These are phyloP conservation scores for Elongisporangium senticosum DNA, from an alignment of 352 stramenopile species.

Conservation along the genomic window DNA sequence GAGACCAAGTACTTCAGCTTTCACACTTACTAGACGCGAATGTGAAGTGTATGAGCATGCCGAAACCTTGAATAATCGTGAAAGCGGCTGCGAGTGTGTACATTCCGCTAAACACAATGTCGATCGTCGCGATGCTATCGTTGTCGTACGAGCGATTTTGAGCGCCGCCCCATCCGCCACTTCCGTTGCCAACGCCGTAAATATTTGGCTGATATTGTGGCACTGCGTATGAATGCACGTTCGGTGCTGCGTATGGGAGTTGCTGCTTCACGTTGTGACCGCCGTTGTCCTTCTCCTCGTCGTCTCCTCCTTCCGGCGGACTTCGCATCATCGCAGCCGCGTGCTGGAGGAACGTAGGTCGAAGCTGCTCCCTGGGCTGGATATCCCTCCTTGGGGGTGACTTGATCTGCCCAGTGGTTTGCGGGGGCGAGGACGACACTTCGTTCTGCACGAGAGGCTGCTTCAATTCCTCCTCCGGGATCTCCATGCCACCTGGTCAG, in stretches of 20 bases:
- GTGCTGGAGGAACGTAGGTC: not conserved
- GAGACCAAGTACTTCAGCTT: not conserved
- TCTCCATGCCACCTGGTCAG: conserved; percentile 38
- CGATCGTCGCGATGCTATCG: conserved; percentile 45
- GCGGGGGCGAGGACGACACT: conserved; percentile 5
- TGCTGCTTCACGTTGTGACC: conserved; percentile 18
- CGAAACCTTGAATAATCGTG: conserved; percentile 80
- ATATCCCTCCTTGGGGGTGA: not conserved
- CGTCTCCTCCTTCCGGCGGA: conserved; percentile 21
- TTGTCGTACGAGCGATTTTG: conserved; percentile 38
- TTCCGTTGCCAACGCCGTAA: conserved; percentile 34
- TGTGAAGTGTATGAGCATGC: conserved; percentile 76
- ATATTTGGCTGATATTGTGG: conserved; percentile 68
- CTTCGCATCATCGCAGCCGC: conserved; percentile 16
- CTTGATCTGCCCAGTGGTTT: not conserved
- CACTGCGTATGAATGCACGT: conserved; percentile 77
- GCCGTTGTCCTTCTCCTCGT: conserved; percentile 61
- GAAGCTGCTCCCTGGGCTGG: conserved; percentile 10
- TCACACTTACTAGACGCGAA: conserved; percentile 37
- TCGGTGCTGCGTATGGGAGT: conserved; percentile 64
- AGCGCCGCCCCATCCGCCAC: conserved; percentile 29
- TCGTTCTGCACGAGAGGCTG: conserved; percentile 49
- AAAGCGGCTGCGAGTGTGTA: conserved; percentile 80
- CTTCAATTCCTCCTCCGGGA: conserved; percentile 72
- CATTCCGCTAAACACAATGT: conserved; percentile 82